Evolutionary conservation across 2,329 filamentous ascomycete genomes (phyloP).

Genomic region (Shiraia bambusicola): DNA sequence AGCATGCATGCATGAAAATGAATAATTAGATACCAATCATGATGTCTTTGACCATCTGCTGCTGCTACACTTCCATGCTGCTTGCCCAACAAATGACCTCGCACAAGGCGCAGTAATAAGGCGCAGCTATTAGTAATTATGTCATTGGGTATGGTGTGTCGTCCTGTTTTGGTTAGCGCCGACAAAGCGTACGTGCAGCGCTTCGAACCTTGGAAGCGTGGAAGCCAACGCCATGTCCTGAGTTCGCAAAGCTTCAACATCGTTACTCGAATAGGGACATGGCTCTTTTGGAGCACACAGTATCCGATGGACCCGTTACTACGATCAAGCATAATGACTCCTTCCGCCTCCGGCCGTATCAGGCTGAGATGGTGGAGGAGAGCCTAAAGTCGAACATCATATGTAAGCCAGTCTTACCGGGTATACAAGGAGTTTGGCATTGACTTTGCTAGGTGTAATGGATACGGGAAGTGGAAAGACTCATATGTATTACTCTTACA

Average conservation of each 20-base stretch:
- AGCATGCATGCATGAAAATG: constrained; percentile 32
- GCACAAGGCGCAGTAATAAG: neutral
- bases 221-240: no score
- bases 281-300: constrained; percentile 3
- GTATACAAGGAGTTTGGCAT: neutral
- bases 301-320: constrained; percentile 6
- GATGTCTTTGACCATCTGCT: neutral
- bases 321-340: constrained; percentile 4
- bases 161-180: constrained; percentile 1
- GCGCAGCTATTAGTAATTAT: neutral
- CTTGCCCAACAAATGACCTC: neutral
- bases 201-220: no score
- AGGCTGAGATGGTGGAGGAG: constrained; percentile 52
- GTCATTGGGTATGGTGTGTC: neutral
- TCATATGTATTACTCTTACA: constrained; percentile 36
- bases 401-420: neutral
- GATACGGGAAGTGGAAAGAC: constrained; percentile 55
- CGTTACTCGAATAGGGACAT: no score
- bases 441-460: constrained; percentile 46
- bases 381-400: constrained; percentile 48
- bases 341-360: constrained; percentile 47
- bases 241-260: no score
- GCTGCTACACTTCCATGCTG: neutral
- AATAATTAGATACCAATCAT: constrained; percentile 8
- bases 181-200: no score